These are phyloP conservation scores for Ceratopteris richardii DNA, from an alignment of 75 land plant genomes.

Conservation along the genomic window DNA sequence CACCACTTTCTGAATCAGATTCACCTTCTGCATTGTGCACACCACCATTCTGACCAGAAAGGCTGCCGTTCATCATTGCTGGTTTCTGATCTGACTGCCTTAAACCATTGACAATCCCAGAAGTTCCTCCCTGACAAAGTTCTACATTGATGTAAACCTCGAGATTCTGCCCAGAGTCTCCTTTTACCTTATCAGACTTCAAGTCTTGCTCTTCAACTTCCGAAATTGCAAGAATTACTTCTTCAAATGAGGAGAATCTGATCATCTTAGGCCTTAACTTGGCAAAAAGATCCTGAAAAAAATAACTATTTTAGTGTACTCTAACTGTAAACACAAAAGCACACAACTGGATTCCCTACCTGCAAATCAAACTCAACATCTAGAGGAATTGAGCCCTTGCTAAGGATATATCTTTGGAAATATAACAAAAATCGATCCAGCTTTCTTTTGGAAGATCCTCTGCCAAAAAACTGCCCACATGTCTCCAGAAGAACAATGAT, in stretches of 20 bases:
- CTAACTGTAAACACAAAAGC: too few species aligned
- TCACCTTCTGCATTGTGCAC: slow-evolving; percentile 63
- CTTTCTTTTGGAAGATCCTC: slow-evolving; percentile 89
- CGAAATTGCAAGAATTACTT: slow-evolving; percentile 60
- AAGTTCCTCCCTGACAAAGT: neutral
- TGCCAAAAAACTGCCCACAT: slow-evolving; percentile 94
- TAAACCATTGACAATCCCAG: neutral
- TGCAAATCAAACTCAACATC: slow-evolving; percentile 98
- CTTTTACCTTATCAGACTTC: slow-evolving; percentile 39
- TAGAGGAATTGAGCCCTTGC: slow-evolving; percentile 79
- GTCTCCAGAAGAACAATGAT: slow-evolving; percentile 84
- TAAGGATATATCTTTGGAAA: slow-evolving; percentile 86
- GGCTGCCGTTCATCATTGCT: slow-evolving; percentile 32
- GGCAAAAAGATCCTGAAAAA: slow-evolving; percentile 85
- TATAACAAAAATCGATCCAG: slow-evolving; percentile 81
- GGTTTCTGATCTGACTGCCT: slow-evolving; percentile 9
- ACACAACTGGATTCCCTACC: slow-evolving; percentile 28
- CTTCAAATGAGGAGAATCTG: slow-evolving; percentile 77
- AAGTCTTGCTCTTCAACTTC: slow-evolving; percentile 83
- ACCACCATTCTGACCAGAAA: slow-evolving; percentile 41
- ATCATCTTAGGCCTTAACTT: slow-evolving; percentile 92
- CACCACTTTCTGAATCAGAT: slow-evolving; percentile 72
- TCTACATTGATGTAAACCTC: neutral
- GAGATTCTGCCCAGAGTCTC: slow-evolving; percentile 39
- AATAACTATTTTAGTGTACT: too few species aligned